Conservation (phyloP, 2,329 filamentous ascomycete genomes). For the Chaetothyriales sp. region DNA sequence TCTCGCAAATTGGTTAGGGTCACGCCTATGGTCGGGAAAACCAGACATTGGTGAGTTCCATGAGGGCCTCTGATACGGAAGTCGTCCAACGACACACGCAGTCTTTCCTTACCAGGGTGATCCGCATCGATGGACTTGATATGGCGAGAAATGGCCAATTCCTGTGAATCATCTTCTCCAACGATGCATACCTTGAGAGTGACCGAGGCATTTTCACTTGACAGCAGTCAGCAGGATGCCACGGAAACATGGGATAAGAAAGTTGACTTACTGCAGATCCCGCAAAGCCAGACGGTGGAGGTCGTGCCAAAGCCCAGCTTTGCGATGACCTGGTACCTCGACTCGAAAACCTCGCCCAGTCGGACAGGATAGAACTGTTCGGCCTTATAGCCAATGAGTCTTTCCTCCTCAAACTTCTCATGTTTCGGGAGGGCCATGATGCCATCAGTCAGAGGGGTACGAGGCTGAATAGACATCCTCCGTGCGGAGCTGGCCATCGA, state of each 20-base stretch:
- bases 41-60: constrained; percentile 24
- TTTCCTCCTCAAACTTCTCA: background rate
- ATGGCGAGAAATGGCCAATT: constrained; percentile 15
- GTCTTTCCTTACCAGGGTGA: constrained; percentile 21
- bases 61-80: constrained; percentile 24
- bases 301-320: constrained; percentile 24
- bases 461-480: background rate
- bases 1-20: constrained; percentile 6
- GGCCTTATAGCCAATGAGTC: constrained; percentile 6
- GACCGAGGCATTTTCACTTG: constrained; percentile 4
- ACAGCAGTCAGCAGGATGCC: constrained; percentile 15
- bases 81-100: constrained; percentile 23
- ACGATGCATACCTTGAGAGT: constrained; percentile 14
- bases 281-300: constrained; percentile 35
- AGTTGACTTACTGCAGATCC: constrained; percentile 10
- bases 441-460: background rate
- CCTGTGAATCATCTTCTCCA: constrained; percentile 5
- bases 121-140: constrained; percentile 17
- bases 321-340: constrained; percentile 27
- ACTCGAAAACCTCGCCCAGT: constrained; percentile 29
- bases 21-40: constrained; percentile 20
- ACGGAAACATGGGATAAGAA: constrained; percentile 18
- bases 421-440: background rate
- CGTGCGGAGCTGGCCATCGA: background rate
- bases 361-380: constrained; percentile 26